Evolutionary conservation across 345 rosid species (phyloP).

Genomic region (Jatropha curcas): DNA sequence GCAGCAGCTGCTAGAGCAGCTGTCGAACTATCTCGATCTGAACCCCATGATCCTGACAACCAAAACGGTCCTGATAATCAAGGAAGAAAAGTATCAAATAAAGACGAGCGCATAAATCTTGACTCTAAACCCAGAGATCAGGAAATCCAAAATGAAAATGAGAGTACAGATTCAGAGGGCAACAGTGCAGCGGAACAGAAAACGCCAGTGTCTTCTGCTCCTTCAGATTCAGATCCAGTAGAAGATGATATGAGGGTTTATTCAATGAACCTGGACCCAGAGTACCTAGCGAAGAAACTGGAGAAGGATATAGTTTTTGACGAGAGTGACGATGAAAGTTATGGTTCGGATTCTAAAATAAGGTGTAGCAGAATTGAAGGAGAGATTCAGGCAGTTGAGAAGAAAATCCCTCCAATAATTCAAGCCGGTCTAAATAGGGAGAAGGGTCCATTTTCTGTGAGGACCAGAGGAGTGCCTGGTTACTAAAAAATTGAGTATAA

Average conservation of each 20-base stretch:
- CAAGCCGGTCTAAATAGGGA: slow-evolving; percentile 39
- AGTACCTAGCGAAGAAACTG: slow-evolving; percentile 49
- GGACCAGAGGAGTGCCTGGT: slow-evolving; percentile 64
- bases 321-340: slow-evolving; percentile 53
- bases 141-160: slow-evolving; percentile 14
- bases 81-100: slow-evolving; percentile 11
- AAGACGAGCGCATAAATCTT: not conserved
- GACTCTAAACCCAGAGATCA: slow-evolving; percentile 20
- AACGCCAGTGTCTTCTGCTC: slow-evolving; percentile 31
- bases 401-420: slow-evolving; percentile 32
- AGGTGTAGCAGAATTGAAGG: slow-evolving; percentile 16
- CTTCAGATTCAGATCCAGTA: slow-evolving; percentile 38
- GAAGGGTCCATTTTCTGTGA: slow-evolving; percentile 53
- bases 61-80: slow-evolving; percentile 22
- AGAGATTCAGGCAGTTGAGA: slow-evolving; percentile 4
- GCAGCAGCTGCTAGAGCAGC: slow-evolving; percentile 95
- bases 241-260: slow-evolving; percentile 29
- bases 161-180: slow-evolving; percentile 21
- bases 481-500: slow-evolving; percentile 36
- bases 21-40: slow-evolving; percentile 78
- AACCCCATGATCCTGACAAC: slow-evolving; percentile 44
- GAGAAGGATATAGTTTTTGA: slow-evolving; percentile 59
- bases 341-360: slow-evolving; percentile 12
- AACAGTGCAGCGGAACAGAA: slow-evolving; percentile 32
- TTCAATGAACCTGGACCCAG: slow-evolving; percentile 36